Conservation (phyloP, 768 basidiomycete genomes). For the Stropharia rugosoannulata region DNA sequence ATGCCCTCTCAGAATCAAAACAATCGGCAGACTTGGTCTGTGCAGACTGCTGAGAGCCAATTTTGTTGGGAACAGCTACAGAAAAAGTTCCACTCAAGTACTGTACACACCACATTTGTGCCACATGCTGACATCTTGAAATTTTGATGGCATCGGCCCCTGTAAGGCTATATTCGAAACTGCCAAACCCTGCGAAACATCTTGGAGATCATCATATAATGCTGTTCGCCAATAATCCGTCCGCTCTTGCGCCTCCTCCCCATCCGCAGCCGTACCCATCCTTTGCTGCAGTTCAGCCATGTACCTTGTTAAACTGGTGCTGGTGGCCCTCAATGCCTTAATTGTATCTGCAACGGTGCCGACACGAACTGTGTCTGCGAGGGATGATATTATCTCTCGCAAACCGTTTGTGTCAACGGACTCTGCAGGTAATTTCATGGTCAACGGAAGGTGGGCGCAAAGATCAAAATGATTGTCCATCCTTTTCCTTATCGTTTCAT, state of each 20-base stretch:
- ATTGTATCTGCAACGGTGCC: constrained; percentile 32
- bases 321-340: constrained; percentile 28
- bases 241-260: no score
- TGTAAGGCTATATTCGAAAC: constrained; percentile 5
- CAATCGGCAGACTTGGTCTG: not conserved
- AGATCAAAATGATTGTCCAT: not conserved
- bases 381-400: constrained; percentile 12
- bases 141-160: constrained; percentile 8
- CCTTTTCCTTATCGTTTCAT: constrained; percentile 39
- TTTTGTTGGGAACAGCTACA: not conserved
- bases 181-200: constrained; percentile 17
- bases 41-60: not conserved
- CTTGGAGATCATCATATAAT: constrained; percentile 8
- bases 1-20: no score
- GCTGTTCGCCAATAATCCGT: not conserved
- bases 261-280: constrained; percentile 15
- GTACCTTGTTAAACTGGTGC: constrained; percentile 27
- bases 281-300: constrained; percentile 27
- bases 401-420: no score
- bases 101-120: no score
- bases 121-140: constrained; percentile 13
- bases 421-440: no score
- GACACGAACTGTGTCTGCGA: constrained; percentile 29
- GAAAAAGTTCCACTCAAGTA: not conserved
- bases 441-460: no score